A percentile compares a stretch with the other conserved stretches of the same genome.
Conservation (phyloP, 805 yeast genomes). For the Lachancea waltii region DNA sequence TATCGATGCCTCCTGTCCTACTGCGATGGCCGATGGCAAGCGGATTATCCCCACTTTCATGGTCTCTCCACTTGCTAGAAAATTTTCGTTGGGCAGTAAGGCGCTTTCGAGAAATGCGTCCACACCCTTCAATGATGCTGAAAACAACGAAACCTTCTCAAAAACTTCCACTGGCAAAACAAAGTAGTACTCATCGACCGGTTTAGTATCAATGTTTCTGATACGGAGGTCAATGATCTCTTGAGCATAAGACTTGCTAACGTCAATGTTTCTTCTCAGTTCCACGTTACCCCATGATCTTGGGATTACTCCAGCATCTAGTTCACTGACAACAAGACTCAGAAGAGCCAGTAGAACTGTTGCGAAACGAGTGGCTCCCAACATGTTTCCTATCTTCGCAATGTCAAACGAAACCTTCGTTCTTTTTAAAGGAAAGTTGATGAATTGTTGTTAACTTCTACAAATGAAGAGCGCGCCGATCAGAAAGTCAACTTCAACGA, state of each 20-base stretch:
- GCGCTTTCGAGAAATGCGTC: conserved; percentile 24
- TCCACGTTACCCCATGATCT: conserved; percentile 47
- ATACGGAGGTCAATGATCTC: conserved; percentile 53
- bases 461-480: too few relatives aligned
- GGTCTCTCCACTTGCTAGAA: conserved; percentile 21
- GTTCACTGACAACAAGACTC: not conserved
- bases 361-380: not conserved
- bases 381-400: not conserved
- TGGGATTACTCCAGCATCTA: conserved; percentile 6
- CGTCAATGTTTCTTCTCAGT: conserved; percentile 53
- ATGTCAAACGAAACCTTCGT: not conserved
- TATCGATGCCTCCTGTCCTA: conserved; percentile 48
- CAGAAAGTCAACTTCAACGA: conserved; percentile 6
- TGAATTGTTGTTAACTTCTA: too few relatives aligned
- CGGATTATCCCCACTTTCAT: conserved; percentile 41
- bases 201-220: conserved; percentile 50
- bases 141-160: conserved; percentile 40
- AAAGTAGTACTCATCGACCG: conserved; percentile 50
- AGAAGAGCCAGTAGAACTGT: not conserved
- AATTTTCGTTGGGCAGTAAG: conserved; percentile 22
- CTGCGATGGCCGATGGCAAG: conserved; percentile 61
- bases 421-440: not conserved
- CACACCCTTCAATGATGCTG: conserved; percentile 32
- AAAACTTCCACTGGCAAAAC: conserved; percentile 47
- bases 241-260: conserved; percentile 56